A percentile compares a stretch with the other conserved stretches of the same genome.
These are phyloP conservation scores for Bassia scoparia DNA, from an alignment of 148 eudicot genomes.

Conservation along the genomic window DNA sequence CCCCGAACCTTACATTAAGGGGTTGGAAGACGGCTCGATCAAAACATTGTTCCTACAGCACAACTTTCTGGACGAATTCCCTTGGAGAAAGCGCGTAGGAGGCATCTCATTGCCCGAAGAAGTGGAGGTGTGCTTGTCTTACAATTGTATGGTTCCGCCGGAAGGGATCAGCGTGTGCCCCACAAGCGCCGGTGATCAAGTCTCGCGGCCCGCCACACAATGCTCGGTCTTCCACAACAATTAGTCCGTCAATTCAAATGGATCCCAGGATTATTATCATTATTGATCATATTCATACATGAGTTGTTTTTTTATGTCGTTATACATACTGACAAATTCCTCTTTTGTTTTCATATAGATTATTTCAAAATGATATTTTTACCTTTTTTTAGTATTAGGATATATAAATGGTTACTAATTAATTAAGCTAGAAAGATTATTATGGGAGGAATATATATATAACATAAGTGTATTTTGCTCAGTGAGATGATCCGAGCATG, in stretches of 20 bases:
- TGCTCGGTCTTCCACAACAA: constrained; percentile 45
- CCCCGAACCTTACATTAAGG: constrained; percentile 36
- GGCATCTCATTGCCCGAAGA: constrained; percentile 30
- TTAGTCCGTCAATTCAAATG: too few relatives aligned
- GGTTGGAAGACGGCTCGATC: constrained; percentile 35
- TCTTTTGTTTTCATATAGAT: too few relatives aligned
- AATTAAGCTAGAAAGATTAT: not conserved
- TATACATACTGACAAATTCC: too few relatives aligned
- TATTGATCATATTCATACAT: not conserved
- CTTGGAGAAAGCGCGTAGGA: constrained; percentile 14
- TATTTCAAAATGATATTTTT: too few relatives aligned
- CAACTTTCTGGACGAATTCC: constrained; percentile 46
- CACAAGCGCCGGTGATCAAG: constrained; percentile 36
- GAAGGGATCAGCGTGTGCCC: constrained; percentile 45
- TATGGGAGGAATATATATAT: constrained; percentile 18
- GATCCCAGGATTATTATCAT: too few relatives aligned
- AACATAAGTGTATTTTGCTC: not conserved
- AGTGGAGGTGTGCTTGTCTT: constrained; percentile 48
- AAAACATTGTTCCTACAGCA: constrained; percentile 56
- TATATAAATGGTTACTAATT: too few relatives aligned
- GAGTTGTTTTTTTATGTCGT: too few relatives aligned
- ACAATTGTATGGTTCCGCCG: constrained; percentile 72
- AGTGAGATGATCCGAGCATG: not conserved
- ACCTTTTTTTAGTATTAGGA: too few relatives aligned
- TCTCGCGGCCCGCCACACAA: constrained; percentile 53